Conservation (phyloP, 2,329 filamentous ascomycete genomes). For the Pyrenochaeta sp. region DNA sequence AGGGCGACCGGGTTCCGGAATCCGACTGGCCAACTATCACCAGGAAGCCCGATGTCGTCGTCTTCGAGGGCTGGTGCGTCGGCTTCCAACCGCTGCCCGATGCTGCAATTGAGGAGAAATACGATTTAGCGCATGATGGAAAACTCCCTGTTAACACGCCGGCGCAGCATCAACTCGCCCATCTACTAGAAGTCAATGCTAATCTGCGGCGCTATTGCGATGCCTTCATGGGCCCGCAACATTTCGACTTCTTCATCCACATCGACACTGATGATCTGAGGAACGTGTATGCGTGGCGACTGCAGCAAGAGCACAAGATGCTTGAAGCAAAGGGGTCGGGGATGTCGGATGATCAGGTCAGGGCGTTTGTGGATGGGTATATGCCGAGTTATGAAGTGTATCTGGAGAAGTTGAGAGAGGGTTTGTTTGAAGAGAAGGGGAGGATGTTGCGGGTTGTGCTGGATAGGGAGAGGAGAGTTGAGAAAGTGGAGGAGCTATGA, state of each 20-base stretch:
- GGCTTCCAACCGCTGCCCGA: conserved; percentile 75
- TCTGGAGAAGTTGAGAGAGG: conserved; percentile 57
- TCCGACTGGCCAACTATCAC: conserved; percentile 68
- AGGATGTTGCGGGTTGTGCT: conserved; percentile 61
- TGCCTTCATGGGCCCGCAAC: conserved; percentile 51
- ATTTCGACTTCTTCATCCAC: conserved; percentile 69
- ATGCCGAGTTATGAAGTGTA: conserved; percentile 65
- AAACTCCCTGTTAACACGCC: conserved; percentile 54
- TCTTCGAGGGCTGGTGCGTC: conserved; percentile 92
- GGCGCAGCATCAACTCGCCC: conserved; percentile 61
- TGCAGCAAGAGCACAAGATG: conserved; percentile 79
- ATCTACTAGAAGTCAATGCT: conserved; percentile 67
- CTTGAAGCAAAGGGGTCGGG: conserved; percentile 71
- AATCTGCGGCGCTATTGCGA: conserved; percentile 61
- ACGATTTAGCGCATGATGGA: conserved; percentile 61
- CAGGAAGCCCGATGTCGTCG: conserved; percentile 67
- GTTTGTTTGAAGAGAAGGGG: conserved; percentile 55
- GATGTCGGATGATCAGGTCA: conserved; percentile 83
- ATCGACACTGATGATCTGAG: conserved; percentile 75
- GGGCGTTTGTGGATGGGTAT: conserved; percentile 73
- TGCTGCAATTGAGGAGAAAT: conserved; percentile 62
- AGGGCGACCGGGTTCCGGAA: conserved; percentile 75
- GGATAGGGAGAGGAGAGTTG: conserved; percentile 55
- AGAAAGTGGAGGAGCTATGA: conserved; percentile 43
- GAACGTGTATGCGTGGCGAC: conserved; percentile 85